phyloP scores from a whole-genome alignment of 163 green algal species.

The Scenedesmus sp. region DNA sequence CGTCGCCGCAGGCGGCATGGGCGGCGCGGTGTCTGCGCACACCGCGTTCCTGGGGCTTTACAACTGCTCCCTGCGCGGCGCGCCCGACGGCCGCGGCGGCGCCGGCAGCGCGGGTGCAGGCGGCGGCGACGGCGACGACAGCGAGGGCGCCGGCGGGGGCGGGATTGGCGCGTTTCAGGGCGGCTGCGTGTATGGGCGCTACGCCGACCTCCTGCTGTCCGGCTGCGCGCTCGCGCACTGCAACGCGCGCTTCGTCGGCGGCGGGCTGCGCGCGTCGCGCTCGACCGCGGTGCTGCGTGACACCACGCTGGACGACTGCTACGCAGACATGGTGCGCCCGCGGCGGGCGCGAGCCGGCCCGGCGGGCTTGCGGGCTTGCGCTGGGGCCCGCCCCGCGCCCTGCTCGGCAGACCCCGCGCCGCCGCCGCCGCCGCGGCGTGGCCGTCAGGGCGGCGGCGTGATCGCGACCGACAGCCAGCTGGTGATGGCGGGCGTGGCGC shows the following conservation, averaged over 20 bases:
- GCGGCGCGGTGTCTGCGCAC: neutral
- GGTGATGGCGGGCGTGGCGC: neutral
- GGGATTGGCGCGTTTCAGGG: conserved; percentile 9
- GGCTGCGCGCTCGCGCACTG: conserved; percentile 25
- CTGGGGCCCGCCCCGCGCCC: too few species aligned
- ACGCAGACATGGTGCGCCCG: conserved; percentile 23
- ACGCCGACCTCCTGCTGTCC: neutral
- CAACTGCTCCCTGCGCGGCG: conserved; percentile 22
- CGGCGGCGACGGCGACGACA: neutral
- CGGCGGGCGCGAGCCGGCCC: too few species aligned
- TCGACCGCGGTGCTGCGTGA: neutral
- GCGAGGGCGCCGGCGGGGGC: neutral
- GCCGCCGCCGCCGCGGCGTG: too few species aligned
- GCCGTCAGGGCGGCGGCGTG: conserved; percentile 11
- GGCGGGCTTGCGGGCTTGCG: too few species aligned
- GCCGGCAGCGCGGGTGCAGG: neutral
- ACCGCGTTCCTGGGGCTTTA: conserved; percentile 15
- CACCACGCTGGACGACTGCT: neutral
- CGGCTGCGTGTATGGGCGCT: conserved; percentile 1
- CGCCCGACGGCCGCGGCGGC: neutral
- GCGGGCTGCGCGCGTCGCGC: neutral
- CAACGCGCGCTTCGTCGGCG: conserved; percentile 24
- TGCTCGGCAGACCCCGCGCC: too few species aligned
- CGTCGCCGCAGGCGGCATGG: conserved; percentile 6
- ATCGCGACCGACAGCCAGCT: conserved; percentile 10